A percentile compares a stretch with the other conserved stretches of the same genome.
Evolutionary conservation across 768 basidiomycete genomes (phyloP).

Genomic region (Leucosporidium yakuticum): DNA sequence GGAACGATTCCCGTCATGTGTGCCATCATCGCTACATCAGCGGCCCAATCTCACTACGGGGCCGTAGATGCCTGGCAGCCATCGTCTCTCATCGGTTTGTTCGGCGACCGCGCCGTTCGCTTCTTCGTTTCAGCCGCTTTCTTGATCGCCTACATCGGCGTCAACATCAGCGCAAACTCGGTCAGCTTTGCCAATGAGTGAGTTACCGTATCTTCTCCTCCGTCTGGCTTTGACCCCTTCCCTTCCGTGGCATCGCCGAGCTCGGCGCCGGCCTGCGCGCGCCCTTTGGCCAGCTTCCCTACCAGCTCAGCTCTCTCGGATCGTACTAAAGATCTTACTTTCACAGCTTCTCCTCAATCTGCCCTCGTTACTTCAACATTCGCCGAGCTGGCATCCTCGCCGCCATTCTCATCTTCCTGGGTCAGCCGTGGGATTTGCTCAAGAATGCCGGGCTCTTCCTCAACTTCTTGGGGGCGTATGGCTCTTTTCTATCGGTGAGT

Average conservation of each 20-base stretch:
- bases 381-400: conserved; percentile 39
- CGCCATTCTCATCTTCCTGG: conserved; percentile 32
- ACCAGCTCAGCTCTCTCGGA: too few relatives aligned
- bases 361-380: conserved; percentile 42
- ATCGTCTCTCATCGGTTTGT: conserved; percentile 7
- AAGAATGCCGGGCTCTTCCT: too few relatives aligned
- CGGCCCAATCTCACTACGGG: conserved; percentile 8
- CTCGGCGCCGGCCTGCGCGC: too few relatives aligned
- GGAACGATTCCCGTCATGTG: conserved; percentile 17
- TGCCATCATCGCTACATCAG: conserved; percentile 6
- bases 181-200: conserved; percentile 40
- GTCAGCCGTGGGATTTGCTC: background rate
- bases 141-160: conserved; percentile 7
- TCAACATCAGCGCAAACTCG: conserved; percentile 35
- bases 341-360: conserved; percentile 32
- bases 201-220: too few relatives aligned
- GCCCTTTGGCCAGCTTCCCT: too few relatives aligned
- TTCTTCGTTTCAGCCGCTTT: conserved; percentile 11
- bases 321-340: background rate
- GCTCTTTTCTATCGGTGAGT: too few relatives aligned
- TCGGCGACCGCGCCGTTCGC: conserved; percentile 11
- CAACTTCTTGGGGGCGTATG: too few relatives aligned
- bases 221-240: too few relatives aligned
- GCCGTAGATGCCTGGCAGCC: conserved; percentile 10
- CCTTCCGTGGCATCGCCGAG: too few relatives aligned